Conservation (phyloP, 257 asterid species). For the Nicotiana undulata region DNA sequence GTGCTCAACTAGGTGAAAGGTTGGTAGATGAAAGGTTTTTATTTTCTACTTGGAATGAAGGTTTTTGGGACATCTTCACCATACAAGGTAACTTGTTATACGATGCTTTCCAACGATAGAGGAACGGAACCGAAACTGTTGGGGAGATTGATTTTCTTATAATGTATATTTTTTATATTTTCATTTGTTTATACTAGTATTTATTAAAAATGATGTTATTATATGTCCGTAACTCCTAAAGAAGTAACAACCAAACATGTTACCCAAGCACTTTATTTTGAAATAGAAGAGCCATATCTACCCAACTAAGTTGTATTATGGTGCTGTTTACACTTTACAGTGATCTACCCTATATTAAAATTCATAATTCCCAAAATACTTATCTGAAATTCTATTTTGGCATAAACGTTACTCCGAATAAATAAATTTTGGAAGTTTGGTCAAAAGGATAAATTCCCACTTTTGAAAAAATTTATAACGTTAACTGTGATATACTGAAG, state of each 20-base stretch:
- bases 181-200: neutral
- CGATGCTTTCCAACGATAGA: neutral
- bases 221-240: neutral
- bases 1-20: too few species aligned
- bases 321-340: neutral
- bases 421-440: neutral
- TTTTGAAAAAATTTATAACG: neutral
- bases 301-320: neutral
- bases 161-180: neutral
- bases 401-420: too few species aligned
- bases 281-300: neutral
- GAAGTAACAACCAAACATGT: neutral
- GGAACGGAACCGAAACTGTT: neutral
- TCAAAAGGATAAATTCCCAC: neutral
- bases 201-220: neutral
- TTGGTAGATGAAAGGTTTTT: neutral
- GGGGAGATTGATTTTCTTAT: neutral
- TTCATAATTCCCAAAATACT: too few species aligned
- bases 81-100: neutral
- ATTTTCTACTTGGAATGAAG: neutral
- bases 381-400: too few species aligned
- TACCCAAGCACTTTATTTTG: neutral
- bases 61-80: neutral
- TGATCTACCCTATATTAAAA: neutral
- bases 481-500: neutral